Conservation (phyloP, 306 rosid species). For the Dalbergia oliveri region DNA sequence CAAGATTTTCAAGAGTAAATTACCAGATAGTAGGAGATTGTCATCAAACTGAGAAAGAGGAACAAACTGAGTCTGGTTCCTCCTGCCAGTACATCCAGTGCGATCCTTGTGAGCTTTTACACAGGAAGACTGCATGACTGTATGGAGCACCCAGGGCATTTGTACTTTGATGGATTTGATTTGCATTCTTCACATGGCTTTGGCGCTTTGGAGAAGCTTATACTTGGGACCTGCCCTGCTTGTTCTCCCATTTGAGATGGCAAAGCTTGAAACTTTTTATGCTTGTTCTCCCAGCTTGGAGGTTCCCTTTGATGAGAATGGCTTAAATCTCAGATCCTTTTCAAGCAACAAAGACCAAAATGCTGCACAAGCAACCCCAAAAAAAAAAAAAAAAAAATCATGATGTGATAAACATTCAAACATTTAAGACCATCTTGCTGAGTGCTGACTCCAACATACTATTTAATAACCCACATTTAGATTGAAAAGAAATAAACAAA, state of each 20-base stretch:
- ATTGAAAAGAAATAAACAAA: neutral
- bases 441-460: neutral
- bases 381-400: neutral
- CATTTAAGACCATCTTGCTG: neutral
- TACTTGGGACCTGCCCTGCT: slow-evolving; percentile 38
- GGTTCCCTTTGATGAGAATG: too few species aligned
- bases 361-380: slow-evolving; percentile 29
- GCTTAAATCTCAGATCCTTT: neutral
- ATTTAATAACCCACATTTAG: neutral
- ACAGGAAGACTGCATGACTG: slow-evolving; percentile 83
- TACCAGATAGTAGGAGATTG: slow-evolving; percentile 77
- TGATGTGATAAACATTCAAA: slow-evolving; percentile 10
- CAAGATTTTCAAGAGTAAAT: neutral
- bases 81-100: slow-evolving; percentile 78
- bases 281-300: neutral
- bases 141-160: slow-evolving; percentile 87
- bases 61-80: slow-evolving; percentile 69
- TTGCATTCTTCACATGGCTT: slow-evolving; percentile 78
- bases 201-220: slow-evolving; percentile 26
- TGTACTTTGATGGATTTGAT: slow-evolving; percentile 70
- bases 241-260: slow-evolving; percentile 44
- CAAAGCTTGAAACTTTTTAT: slow-evolving; percentile 13
- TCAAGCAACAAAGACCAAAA: slow-evolving; percentile 6
- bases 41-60: slow-evolving; percentile 85
- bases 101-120: slow-evolving; percentile 86